Base-by-base conservation (phyloP, 2,329 filamentous ascomycete genomes). In the Beauveria australis region DNA sequence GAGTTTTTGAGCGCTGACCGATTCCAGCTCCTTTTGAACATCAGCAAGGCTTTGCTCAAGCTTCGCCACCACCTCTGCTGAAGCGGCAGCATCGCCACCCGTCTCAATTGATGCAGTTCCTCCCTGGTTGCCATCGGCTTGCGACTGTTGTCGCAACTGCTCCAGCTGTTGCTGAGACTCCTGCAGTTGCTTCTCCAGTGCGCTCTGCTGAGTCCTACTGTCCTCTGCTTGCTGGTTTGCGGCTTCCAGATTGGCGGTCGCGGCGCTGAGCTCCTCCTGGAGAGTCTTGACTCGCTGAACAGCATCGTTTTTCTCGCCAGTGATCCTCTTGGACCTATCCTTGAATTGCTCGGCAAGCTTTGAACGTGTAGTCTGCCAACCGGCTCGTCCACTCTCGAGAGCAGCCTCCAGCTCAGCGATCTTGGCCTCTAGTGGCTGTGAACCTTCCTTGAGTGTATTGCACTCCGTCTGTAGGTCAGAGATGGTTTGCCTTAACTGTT, bases 401-500 rank as follows among this genome's bases (percentile, higher is more conserved):
- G 73, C 73, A 9, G 75, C 70, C 67, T 85, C 79, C 1, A 81
- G 70, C 65, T 83, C 79, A 28, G 78, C 71, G 24, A 86, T 69
- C 70, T 80, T 81, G 26, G 78, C 75, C 64, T 80, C 78, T n/a
- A 87, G 73, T 10, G 80, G 76, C 43, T 76, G 70, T 61, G 81
- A 79, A 5, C 75, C 74, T 62, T 77, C 72, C 67, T 79, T 82
- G 51, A 85, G 72, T 3, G 78, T 67, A 65, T 89, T 81, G 8
- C 86, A 82, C 69, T 92, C 88, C 33, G 79, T 76, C 70, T 91
- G 81, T 12, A 92, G 75, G 1, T 76, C 76, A 7, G 84, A 76
- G 58, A 97, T 83, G 62, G 87, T 87, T 69, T 89, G 85, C 76
- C 94, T 96, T 61, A 99, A 81, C 62, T 89, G 87, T 67, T 97